Conservation (phyloP, 2,329 filamentous ascomycete genomes). For the Diaporthe sp. region DNA sequence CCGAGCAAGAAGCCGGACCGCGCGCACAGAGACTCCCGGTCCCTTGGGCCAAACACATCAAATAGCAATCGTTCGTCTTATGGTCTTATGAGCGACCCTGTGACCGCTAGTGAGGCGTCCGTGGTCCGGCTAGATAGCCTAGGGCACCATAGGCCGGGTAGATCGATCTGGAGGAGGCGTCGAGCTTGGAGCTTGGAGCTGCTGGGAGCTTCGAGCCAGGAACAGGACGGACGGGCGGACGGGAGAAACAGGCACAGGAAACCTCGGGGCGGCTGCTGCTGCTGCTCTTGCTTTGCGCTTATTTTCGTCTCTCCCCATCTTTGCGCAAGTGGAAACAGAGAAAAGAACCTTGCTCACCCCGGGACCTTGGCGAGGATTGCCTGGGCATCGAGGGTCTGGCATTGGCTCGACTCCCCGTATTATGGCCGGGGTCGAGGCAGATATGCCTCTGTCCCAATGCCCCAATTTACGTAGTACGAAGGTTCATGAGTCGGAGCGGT, state of each 20-base stretch:
- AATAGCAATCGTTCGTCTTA: slow-evolving; percentile 21
- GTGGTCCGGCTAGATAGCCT: not conserved
- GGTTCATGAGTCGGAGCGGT: not conserved
- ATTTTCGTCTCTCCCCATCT: not conserved
- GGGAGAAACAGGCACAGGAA: not conserved
- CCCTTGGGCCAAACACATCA: slow-evolving; percentile 1
- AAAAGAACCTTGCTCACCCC: slow-evolving; percentile 7
- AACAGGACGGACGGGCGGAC: not conserved
- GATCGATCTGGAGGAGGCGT: not conserved
- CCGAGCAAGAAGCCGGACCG: slow-evolving; percentile 9
- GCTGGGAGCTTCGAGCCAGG: too few relatives aligned
- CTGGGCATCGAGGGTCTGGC: slow-evolving; percentile 3
- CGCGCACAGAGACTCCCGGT: slow-evolving; percentile 28
- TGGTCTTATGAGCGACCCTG: not conserved
- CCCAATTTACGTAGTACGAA: slow-evolving; percentile 25
- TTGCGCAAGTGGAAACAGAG: not conserved
- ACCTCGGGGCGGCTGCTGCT: not conserved
- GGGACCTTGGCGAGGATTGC: slow-evolving; percentile 26
- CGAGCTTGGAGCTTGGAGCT: too few relatives aligned
- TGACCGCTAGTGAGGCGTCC: slow-evolving; percentile 13
- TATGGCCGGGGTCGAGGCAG: slow-evolving; percentile 17
- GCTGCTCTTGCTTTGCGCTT: not conserved
- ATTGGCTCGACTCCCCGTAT: slow-evolving; percentile 24
- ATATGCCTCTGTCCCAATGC: slow-evolving; percentile 20
- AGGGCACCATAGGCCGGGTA: not conserved